phyloP scores from a whole-genome alignment of 768 basidiomycete genomes.

The Gloeophyllum trabeum region DNA sequence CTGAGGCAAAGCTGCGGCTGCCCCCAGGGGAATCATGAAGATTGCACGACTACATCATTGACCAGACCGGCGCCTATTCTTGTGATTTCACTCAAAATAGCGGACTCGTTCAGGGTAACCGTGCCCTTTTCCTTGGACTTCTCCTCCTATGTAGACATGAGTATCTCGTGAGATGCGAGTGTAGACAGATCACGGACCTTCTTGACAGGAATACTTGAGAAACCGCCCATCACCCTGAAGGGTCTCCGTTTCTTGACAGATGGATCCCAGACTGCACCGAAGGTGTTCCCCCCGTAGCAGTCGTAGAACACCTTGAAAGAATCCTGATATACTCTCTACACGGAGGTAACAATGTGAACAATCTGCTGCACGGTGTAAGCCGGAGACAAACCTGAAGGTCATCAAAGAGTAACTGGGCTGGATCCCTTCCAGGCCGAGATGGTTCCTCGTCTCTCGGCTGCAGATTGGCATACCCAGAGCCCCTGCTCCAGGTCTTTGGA shows the following conservation, averaged over 20 bases:
- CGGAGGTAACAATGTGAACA: not conserved
- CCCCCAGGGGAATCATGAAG: no score
- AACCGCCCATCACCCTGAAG: conserved; percentile 78
- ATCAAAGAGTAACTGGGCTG: conserved; percentile 48
- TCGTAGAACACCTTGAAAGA: conserved; percentile 82
- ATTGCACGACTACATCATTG: conserved; percentile 24
- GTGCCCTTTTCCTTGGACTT: conserved; percentile 38
- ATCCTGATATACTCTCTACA: conserved; percentile 59
- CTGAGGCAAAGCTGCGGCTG: no score
- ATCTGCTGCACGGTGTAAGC: not conserved
- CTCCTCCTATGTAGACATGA: conserved; percentile 8
- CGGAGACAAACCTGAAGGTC: conserved; percentile 55
- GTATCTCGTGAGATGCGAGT: conserved; percentile 3
- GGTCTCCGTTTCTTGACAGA: conserved; percentile 44
- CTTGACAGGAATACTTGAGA: conserved; percentile 49
- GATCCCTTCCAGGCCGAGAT: conserved; percentile 68
- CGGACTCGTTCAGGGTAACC: conserved; percentile 56
- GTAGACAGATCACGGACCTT: conserved; percentile 16
- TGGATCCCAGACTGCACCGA: conserved; percentile 86
- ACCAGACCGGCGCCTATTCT: conserved; percentile 66
- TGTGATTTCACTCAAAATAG: conserved; percentile 64
- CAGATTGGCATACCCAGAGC: conserved; percentile 33
- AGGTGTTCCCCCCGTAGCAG: conserved; percentile 60
- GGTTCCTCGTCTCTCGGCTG: conserved; percentile 15
- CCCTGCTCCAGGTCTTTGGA: conserved; percentile 29